Conservation (phyloP, 2,329 filamentous ascomycete species). For the Paraphaeosphaeria minitans region DNA sequence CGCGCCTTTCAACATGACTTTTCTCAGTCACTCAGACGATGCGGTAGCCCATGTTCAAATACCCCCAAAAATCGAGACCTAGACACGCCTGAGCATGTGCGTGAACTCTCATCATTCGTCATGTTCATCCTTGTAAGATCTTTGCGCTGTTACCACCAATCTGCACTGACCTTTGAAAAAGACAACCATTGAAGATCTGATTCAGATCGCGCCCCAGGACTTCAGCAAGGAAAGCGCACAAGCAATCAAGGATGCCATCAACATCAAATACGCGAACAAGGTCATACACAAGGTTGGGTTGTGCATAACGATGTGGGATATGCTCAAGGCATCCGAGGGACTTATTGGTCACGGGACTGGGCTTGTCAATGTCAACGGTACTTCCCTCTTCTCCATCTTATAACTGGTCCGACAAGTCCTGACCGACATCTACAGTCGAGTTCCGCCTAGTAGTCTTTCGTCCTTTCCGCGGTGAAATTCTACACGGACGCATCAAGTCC, state of each 20-base stretch:
- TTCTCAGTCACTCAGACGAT: slow-evolving; percentile 10
- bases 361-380: slow-evolving; percentile 92
- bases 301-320: slow-evolving; percentile 90
- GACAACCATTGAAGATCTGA: slow-evolving; percentile 93
- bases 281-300: slow-evolving; percentile 95
- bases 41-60: slow-evolving; percentile 18
- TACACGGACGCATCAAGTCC: slow-evolving; percentile 81
- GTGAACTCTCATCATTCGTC: slow-evolving; percentile 13
- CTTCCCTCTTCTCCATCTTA: not conserved
- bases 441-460: slow-evolving; percentile 94
- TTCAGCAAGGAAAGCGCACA: slow-evolving; percentile 82
- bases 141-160: not conserved
- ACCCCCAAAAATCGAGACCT: slow-evolving; percentile 5
- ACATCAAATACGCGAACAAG: slow-evolving; percentile 95
- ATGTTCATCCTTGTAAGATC: slow-evolving; percentile 50
- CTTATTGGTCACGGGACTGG: slow-evolving; percentile 92
- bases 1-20: slow-evolving; percentile 10
- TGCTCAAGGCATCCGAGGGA: slow-evolving; percentile 87
- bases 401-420: not conserved
- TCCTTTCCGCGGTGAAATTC: slow-evolving; percentile 92
- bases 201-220: slow-evolving; percentile 88
- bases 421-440: slow-evolving; percentile 66
- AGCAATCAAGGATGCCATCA: slow-evolving; percentile 95
- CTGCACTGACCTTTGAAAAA: slow-evolving; percentile 45
- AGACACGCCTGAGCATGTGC: slow-evolving; percentile 33